Conservation (phyloP, 1,284 basidiomycete genomes). For the Pseudomicrostroma phylloplanum region DNA sequence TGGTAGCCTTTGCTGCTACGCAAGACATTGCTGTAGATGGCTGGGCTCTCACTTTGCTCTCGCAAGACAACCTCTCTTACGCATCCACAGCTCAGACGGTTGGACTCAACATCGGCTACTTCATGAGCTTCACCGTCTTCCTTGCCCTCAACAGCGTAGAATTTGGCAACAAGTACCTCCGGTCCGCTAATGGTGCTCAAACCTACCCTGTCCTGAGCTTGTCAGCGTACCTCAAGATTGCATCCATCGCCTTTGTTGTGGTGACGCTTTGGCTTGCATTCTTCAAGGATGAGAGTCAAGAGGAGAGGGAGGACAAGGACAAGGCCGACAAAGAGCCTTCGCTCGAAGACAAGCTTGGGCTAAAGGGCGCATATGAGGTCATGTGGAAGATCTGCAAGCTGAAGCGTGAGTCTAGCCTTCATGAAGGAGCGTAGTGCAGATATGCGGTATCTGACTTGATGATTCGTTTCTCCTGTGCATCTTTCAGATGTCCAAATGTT, state of each 20-base stretch:
- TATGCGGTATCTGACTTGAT: background rate
- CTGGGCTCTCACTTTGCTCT: constrained; percentile 94
- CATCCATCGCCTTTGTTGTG: constrained; percentile 69
- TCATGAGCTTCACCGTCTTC: constrained; percentile 94
- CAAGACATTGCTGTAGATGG: constrained; percentile 99
- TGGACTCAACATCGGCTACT: constrained; percentile 91
- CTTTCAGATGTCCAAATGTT: constrained; percentile 78
- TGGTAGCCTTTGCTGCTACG: constrained; percentile 92
- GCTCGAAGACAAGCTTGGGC: constrained; percentile 78
- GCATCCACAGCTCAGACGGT: constrained; percentile 98
- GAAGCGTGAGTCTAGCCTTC: constrained; percentile 62
- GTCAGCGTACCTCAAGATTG: constrained; percentile 77
- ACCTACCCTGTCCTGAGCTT: constrained; percentile 77
- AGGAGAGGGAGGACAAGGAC: constrained; percentile 8
- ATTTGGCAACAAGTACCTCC: constrained; percentile 74
- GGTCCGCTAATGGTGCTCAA: constrained; percentile 52
- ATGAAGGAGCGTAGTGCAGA: background rate
- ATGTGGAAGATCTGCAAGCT: constrained; percentile 92
- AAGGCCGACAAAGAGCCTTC: constrained; percentile 16
- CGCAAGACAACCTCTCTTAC: constrained; percentile 88
- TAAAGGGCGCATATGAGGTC: constrained; percentile 81
- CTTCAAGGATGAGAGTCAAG: constrained; percentile 76
- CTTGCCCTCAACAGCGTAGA: constrained; percentile 90
- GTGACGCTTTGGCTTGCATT: constrained; percentile 83
- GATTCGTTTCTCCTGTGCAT: background rate